Base-by-base conservation (phyloP, 345 rosid species). In the Abelmoschus esculentus region DNA sequence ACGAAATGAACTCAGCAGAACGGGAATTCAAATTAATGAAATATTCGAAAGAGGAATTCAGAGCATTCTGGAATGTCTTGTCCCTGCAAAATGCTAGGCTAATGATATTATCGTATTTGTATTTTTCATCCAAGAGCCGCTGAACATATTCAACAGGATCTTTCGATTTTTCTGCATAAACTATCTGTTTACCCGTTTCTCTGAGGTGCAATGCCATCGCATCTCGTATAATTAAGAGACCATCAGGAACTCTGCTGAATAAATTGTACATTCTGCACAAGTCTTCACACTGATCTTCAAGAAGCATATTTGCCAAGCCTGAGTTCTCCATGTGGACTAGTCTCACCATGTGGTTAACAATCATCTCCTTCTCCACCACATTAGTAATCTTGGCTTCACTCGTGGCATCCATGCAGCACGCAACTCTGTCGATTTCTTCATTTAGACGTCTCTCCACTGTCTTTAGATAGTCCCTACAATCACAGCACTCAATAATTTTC, bases 311-410 rank as follows among this genome's bases (percentile, higher is more conserved):
- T 63, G 91, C 96, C 78, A 91, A 74, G 47, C 99, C 99, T 2
- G 99, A 95, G 72, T 88, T 87, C 85, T 95, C 99, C 97, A 95
- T 91, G 77, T 95, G 99, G 62, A 95, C 97, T 57, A 95, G 81
- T 61, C 97, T 87, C 79, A 75, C 82, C 99, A 95, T 91, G 93
- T 95, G 99, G 80, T 86, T 91, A 60, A 89, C 96, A 72, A 95
- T 90, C 99, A 91, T 95, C 86, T 90, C 99, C 82, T 81, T 90
- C 86, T 91, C 99, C 78, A 91, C 99, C 74, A 90, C 99, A 73
- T 80, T 83, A 59, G 96, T 91, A 78, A 95, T 95, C 90, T 87
- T 95, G 60, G 72, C 83, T 77, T 95, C 99, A 61, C 96, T 95
- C 84, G 81, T 88, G 67, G 78, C 73, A 78, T 95, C 99, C 88